A percentile compares a stretch with the other conserved stretches of the same genome.
phyloP scores from a whole-genome alignment of 257 asterid species.

The Sherardia arvensis region DNA sequence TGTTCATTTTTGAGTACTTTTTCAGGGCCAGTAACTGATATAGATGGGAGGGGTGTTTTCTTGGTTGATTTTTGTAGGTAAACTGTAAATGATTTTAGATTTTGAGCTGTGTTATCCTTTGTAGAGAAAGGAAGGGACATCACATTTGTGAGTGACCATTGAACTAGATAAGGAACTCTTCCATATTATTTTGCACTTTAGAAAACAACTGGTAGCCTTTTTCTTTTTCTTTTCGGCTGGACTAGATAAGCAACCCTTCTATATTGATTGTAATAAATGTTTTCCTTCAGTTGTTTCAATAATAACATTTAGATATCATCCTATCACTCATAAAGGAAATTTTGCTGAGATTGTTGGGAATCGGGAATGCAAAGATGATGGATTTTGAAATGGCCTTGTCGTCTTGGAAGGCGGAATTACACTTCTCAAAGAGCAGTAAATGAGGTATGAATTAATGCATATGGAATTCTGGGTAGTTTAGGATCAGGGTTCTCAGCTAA shows the following conservation, averaged over 20 bases:
- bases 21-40: not conserved
- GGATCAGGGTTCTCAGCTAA: not conserved
- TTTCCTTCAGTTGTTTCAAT: not conserved
- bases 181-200: not conserved
- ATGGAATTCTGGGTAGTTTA: not conserved
- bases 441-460: not conserved
- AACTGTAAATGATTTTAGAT: slow-evolving; percentile 5
- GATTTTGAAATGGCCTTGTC: not conserved
- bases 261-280: not conserved
- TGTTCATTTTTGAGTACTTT: not conserved
- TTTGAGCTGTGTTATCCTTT: not conserved
- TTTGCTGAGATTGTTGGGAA: slow-evolving; percentile 6
- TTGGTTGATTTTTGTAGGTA: not conserved
- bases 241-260: not conserved
- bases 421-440: slow-evolving; percentile 5
- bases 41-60: not conserved
- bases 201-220: not conserved
- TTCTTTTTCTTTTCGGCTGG: not conserved
- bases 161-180: too few relatives aligned
- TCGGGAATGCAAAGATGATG: not conserved
- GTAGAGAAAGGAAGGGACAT: not conserved
- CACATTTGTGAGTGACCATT: not conserved
- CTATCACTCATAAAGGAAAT: too few relatives aligned
- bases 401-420: slow-evolving; percentile 16
- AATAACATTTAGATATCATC: too few relatives aligned